Conservation (phyloP, 106 monocot species). For the Dactylorhiza incarnata region DNA sequence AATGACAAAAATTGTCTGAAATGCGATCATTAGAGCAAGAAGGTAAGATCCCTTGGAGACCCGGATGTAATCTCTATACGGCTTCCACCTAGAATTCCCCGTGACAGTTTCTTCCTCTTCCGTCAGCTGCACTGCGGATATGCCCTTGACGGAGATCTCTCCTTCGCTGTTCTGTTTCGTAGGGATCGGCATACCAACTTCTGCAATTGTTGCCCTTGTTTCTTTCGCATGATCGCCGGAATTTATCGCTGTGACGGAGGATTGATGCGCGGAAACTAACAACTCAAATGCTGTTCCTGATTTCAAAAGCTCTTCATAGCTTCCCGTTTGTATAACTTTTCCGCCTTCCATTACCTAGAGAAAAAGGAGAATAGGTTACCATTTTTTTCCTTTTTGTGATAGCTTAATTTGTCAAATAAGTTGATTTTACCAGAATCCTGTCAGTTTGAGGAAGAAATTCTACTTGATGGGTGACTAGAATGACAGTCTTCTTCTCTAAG, state of each 20-base stretch:
- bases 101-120: conserved; percentile 69
- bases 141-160: conserved; percentile 21
- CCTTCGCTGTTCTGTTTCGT: conserved; percentile 29
- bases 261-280: conserved; percentile 69
- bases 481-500: conserved; percentile 66
- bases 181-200: too few species aligned
- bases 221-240: conserved; percentile 10
- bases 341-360: conserved; percentile 73
- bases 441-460: conserved; percentile 71
- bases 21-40: conserved; percentile 17
- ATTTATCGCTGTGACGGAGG: conserved; percentile 43
- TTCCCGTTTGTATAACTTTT: conserved; percentile 57
- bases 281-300: conserved; percentile 73
- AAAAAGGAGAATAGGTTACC: not conserved
- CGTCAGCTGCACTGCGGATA: conserved; percentile 33
- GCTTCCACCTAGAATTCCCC: conserved; percentile 57
- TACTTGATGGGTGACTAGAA: conserved; percentile 85
- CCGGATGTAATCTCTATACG: conserved; percentile 50
- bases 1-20: conserved; percentile 39
- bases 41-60: conserved; percentile 36
- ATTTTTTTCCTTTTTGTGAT: not conserved
- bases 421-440: conserved; percentile 53
- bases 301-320: conserved; percentile 47
- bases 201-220: not conserved
- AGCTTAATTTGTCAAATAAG: not conserved